Conservation (phyloP, 495 filamentous ascomycete species). For the Cercophora scortea region DNA sequence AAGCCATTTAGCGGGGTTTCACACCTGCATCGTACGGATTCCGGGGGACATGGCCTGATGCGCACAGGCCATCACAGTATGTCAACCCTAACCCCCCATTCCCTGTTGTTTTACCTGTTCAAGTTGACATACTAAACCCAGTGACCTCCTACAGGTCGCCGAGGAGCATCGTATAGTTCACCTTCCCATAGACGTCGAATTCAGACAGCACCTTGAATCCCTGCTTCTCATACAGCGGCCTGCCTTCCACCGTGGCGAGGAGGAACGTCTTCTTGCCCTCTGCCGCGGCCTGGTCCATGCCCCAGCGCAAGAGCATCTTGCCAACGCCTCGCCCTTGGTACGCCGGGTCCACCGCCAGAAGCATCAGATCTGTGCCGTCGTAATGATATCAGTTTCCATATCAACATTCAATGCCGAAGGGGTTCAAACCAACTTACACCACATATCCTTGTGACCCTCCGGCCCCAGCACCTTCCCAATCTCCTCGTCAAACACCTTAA, state of each 20-base stretch:
- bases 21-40: too few relatives aligned
- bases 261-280: conserved; percentile 9
- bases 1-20: too few relatives aligned
- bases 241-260: conserved; percentile 10
- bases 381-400: background rate
- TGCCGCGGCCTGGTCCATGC: conserved; percentile 9
- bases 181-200: background rate
- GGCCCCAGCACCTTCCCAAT: conserved; percentile 5
- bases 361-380: conserved; percentile 10
- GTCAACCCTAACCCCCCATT: too few relatives aligned
- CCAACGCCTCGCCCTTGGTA: conserved; percentile 19
- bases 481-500: conserved; percentile 2
- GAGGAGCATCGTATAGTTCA: conserved; percentile 10
- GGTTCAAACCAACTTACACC: conserved; percentile 9
- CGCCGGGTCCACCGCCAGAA: conserved; percentile 12
- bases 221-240: conserved; percentile 8
- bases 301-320: conserved; percentile 14
- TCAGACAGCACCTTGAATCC: conserved; percentile 11
- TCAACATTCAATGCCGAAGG: background rate
- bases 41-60: too few relatives aligned
- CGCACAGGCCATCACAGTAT: too few relatives aligned
- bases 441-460: conserved; percentile 15
- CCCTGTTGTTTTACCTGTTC: too few relatives aligned
- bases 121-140: too few relatives aligned
- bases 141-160: too few relatives aligned